A percentile compares a stretch with the other conserved stretches of the same genome.
Conservation (phyloP, 805 yeast species). For the Wickerhamiella galacta region DNA sequence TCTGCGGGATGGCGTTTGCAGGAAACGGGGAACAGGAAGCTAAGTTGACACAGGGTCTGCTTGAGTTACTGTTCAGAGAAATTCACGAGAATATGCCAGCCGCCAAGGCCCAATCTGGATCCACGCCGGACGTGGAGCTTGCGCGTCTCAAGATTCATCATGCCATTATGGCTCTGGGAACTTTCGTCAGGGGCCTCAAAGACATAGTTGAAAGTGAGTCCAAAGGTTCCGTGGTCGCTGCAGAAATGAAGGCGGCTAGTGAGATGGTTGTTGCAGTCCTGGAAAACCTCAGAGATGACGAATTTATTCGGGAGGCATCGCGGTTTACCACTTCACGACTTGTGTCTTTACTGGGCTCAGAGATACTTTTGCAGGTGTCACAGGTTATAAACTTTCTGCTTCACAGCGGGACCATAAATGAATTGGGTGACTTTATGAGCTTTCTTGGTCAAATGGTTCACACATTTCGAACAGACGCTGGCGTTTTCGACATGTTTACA, state of each 20-base stretch:
- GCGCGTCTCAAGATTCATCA: constrained; percentile 59
- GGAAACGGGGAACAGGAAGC: constrained; percentile 29
- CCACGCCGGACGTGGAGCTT: constrained; percentile 4
- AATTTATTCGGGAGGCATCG: constrained; percentile 65
- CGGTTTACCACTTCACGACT: constrained; percentile 78
- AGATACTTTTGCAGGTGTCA: constrained; percentile 38
- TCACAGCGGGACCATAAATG: constrained; percentile 40
- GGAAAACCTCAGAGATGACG: constrained; percentile 51
- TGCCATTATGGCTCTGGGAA: constrained; percentile 72
- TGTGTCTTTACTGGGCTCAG: constrained; percentile 49
- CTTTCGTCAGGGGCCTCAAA: constrained; percentile 75
- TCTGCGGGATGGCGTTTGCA: constrained; percentile 62
- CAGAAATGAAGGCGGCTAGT: constrained; percentile 48
- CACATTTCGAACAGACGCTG: constrained; percentile 46
- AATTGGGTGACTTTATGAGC: constrained; percentile 64
- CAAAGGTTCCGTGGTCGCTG: constrained; percentile 26
- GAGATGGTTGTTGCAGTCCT: constrained; percentile 73
- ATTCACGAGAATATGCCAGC: constrained; percentile 34
- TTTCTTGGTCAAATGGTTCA: constrained; percentile 83
- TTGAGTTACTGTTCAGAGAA: constrained; percentile 59
- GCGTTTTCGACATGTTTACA: constrained; percentile 56
- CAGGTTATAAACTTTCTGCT: constrained; percentile 55
- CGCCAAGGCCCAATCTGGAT: constrained; percentile 19
- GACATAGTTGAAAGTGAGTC: constrained; percentile 21
- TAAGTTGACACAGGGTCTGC: constrained; percentile 42